Evolutionary conservation across 345 rosid species (phyloP), one percentile per base, ranked within the genome.

Genomic region (Pseudoturritis turrita): DNA sequence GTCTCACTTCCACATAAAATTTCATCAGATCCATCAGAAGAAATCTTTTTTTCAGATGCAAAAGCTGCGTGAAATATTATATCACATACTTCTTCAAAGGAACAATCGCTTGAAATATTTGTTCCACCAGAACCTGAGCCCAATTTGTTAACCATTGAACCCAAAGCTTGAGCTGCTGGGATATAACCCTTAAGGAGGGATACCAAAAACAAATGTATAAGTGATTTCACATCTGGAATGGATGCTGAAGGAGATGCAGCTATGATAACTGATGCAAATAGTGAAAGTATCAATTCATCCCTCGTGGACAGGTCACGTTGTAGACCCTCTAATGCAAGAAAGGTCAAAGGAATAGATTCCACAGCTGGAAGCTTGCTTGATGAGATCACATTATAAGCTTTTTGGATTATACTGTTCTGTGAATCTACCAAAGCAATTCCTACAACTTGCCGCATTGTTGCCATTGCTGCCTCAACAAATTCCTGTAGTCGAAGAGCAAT

Each of bases 141-240:
- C 79, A 88, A 65, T 81, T 95, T 95, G 81, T 95, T 91, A 65
- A 91, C 80, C 61, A 91, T n/a, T 68, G 96, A 89, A 51, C 97
- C 95, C 80, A 91, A 73, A 4, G 97, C 96, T 73, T 91, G 96
- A 70, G 93, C 96, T 58, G 97, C 84, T 51, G 75, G 75, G 74
- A 82, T 72, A 79, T 76, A 74, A 56, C 97, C 97, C 82, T 73
- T 81, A 63, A 84, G 83, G 40, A 86, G 59, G 56, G 78, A 49
- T 70, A 65, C 66, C 77, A 81, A 61, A 76, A 91, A 82, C 49
- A 88, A 54, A 40, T 62, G 74, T 50, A 83, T 19, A 22, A 82
- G 63, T 54, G 74, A 50, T 79, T 83, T 91, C 33, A 79, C 75
- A 80, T 89, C 86, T 9, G 96, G 92, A 79, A 89, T 62, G 56